Conservation (phyloP, 148 eudicot species). For the Persicaria maculosa region DNA sequence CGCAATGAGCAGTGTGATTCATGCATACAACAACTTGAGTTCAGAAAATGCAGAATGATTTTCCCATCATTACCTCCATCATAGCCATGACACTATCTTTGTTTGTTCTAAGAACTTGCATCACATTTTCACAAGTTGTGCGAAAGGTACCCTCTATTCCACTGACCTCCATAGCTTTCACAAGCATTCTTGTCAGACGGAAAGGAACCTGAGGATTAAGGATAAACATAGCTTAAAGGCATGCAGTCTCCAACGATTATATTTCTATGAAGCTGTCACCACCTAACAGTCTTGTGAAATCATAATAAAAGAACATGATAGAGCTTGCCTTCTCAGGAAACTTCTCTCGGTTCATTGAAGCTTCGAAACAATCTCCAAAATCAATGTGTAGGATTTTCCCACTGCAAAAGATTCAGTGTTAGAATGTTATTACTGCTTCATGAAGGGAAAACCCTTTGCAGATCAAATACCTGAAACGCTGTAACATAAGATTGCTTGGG, state of each 20-base stretch:
- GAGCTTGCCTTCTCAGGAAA: slow-evolving; percentile 82
- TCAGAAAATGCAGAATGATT: slow-evolving; percentile 11
- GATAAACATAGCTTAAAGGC: not conserved
- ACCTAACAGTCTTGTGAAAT: not conserved
- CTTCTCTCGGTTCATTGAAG: slow-evolving; percentile 97
- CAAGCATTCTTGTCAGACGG: slow-evolving; percentile 98
- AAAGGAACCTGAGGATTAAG: slow-evolving; percentile 68
- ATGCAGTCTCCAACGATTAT: not conserved
- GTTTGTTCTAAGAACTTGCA: slow-evolving; percentile 91
- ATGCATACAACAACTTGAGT: not conserved
- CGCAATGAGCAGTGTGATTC: not conserved
- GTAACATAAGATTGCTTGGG: slow-evolving; percentile 98
- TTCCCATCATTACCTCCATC: slow-evolving; percentile 79
- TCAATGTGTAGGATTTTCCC: slow-evolving; percentile 98
- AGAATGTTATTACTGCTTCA: not conserved
- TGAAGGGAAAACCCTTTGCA: not conserved
- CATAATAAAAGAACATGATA: not conserved
- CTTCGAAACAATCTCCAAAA: slow-evolving; percentile 99
- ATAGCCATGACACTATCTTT: slow-evolving; percentile 99
- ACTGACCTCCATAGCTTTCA: slow-evolving; percentile 99
- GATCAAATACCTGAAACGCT: slow-evolving; percentile 76
- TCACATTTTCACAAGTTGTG: slow-evolving; percentile 96
- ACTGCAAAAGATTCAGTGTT: slow-evolving; percentile 30
- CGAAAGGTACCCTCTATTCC: slow-evolving; percentile 98
- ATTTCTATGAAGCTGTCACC: not conserved